Evolutionary conservation across 2,329 filamentous ascomycete species (phyloP).

Genomic region (Chaetomiaceae sp.): DNA sequence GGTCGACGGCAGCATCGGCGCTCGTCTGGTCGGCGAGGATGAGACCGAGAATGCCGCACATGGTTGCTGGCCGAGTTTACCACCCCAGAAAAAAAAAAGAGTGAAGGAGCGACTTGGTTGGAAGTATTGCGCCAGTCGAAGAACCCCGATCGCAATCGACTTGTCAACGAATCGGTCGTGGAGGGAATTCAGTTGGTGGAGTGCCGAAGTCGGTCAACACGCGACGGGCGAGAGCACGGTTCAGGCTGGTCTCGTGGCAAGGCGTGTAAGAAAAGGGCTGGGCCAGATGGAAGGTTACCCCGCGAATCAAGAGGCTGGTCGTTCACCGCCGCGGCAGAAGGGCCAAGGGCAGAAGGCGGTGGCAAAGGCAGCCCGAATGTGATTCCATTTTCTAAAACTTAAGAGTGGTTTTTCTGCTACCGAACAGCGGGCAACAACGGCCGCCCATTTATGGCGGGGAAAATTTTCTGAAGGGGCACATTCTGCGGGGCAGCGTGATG

Average conservation of each 20-base stretch:
- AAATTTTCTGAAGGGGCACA: slow-evolving; percentile 20
- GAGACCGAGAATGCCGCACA: slow-evolving; percentile 61
- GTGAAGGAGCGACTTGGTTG: not conserved
- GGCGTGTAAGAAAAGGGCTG: not conserved
- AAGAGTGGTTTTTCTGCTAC: slow-evolving; percentile 7
- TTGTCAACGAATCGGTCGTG: too few species aligned
- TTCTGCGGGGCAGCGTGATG: slow-evolving; percentile 10
- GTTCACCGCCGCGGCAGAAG: slow-evolving; percentile 15
- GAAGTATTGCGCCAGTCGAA: not conserved
- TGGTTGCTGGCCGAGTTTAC: slow-evolving; percentile 31
- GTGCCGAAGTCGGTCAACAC: slow-evolving; percentile 15
- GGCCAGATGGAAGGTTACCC: too few species aligned
- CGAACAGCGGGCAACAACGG: slow-evolving; percentile 7
- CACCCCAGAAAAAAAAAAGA: too few species aligned
- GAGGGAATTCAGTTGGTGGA: slow-evolving; percentile 2
- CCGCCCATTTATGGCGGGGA: slow-evolving; percentile 18
- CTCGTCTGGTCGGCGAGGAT: slow-evolving; percentile 47
- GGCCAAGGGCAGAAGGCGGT: slow-evolving; percentile 5
- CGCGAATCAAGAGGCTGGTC: too few species aligned
- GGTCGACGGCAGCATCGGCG: slow-evolving; percentile 54
- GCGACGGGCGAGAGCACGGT: not conserved
- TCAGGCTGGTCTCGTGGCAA: not conserved
- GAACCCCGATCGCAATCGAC: too few species aligned
- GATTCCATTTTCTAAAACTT: slow-evolving; percentile 14
- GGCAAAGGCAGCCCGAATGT: not conserved